phyloP scores from a whole-genome alignment of 2,329 filamentous ascomycete genomes.

The Calcarisporium arbuscula region DNA sequence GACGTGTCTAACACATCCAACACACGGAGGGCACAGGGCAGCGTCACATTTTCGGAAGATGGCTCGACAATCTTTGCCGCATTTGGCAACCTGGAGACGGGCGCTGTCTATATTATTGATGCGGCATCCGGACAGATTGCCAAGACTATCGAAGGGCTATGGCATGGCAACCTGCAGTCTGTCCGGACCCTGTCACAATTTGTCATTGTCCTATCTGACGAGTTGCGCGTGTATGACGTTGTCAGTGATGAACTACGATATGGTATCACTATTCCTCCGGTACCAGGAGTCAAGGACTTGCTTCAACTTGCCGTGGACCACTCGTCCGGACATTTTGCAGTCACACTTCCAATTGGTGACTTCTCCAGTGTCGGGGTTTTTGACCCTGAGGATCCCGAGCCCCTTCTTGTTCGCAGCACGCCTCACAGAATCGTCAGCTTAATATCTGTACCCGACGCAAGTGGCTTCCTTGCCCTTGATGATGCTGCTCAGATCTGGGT shows the following conservation, averaged over 20 bases:
- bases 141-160: slow-evolving; percentile 61
- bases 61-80: slow-evolving; percentile 75
- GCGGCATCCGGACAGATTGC: slow-evolving; percentile 60
- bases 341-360: slow-evolving; percentile 44
- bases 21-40: slow-evolving; percentile 46
- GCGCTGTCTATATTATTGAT: slow-evolving; percentile 71
- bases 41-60: slow-evolving; percentile 74
- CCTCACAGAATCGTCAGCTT: slow-evolving; percentile 59
- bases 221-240: slow-evolving; percentile 75
- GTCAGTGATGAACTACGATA: slow-evolving; percentile 71
- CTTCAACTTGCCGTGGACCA: slow-evolving; percentile 67
- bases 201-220: slow-evolving; percentile 67
- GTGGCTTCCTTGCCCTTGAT: slow-evolving; percentile 72
- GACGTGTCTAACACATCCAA: slow-evolving; percentile 17
- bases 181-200: slow-evolving; percentile 67
- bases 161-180: slow-evolving; percentile 58
- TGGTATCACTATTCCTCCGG: slow-evolving; percentile 49
- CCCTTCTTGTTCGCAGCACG: slow-evolving; percentile 52
- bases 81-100: slow-evolving; percentile 46
- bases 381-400: slow-evolving; percentile 50
- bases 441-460: slow-evolving; percentile 54
- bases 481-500: slow-evolving; percentile 67
- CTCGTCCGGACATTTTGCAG: slow-evolving; percentile 57
- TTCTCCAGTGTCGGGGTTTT: slow-evolving; percentile 61
- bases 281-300: slow-evolving; percentile 35